Evolutionary conservation across 2,329 filamentous ascomycete genomes (phyloP).

Genomic region (Paecilomyces sp.): DNA sequence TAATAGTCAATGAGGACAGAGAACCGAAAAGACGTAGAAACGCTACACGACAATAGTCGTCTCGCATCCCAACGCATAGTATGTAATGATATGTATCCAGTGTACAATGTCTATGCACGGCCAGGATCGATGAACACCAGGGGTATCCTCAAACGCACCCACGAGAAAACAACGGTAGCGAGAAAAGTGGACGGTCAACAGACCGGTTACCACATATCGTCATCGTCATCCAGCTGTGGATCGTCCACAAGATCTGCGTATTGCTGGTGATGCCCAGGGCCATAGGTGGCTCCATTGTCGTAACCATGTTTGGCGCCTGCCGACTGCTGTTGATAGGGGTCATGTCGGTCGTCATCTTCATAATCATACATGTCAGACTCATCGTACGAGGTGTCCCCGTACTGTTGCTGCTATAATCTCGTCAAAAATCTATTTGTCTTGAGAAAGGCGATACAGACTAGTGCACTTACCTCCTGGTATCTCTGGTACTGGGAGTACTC

Average conservation of each 20-base stretch:
- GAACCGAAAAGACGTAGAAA: background rate
- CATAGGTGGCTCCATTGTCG: slow-evolving; percentile 30
- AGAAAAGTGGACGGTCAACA: slow-evolving; percentile 11
- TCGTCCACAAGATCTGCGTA: slow-evolving; percentile 35
- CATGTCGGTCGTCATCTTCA: slow-evolving; percentile 35
- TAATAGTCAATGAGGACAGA: background rate
- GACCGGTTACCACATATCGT: slow-evolving; percentile 42
- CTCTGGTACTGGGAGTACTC: slow-evolving; percentile 40
- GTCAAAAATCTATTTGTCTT: slow-evolving; percentile 8
- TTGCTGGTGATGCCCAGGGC: slow-evolving; percentile 25
- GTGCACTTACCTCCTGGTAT: slow-evolving; percentile 38
- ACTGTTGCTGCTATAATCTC: slow-evolving; percentile 25
- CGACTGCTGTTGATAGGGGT: slow-evolving; percentile 30
- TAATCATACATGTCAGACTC: slow-evolving; percentile 48
- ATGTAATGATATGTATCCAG: slow-evolving; percentile 8
- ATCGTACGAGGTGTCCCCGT: slow-evolving; percentile 38
- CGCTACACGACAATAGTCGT: background rate
- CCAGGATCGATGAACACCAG: slow-evolving; percentile 19
- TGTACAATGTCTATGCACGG: slow-evolving; percentile 21
- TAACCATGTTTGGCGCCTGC: slow-evolving; percentile 30
- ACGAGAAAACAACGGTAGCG: slow-evolving; percentile 18
- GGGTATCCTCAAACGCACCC: slow-evolving; percentile 21
- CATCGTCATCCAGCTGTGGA: slow-evolving; percentile 34
- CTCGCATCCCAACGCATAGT: background rate
- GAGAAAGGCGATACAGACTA: background rate